Evolutionary conservation across 352 stramenopile species (phyloP).

Genomic region (Globisporangium rhizosaccharum): DNA sequence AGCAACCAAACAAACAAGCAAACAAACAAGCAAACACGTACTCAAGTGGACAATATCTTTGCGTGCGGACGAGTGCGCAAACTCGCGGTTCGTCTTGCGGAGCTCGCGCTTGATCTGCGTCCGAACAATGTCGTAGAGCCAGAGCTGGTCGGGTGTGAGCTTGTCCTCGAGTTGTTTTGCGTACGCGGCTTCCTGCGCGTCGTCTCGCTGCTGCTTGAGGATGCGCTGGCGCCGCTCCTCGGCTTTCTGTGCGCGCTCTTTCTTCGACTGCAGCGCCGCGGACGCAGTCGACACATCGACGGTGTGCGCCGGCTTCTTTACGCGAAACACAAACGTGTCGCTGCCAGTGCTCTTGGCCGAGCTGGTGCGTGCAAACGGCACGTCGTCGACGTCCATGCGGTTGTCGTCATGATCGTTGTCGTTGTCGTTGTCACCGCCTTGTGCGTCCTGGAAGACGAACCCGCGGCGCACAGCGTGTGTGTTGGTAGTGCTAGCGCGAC

Average conservation of each 20-base stretch:
- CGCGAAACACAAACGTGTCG: slow-evolving; percentile 54
- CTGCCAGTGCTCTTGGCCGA: slow-evolving; percentile 14
- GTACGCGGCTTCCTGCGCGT: slow-evolving; percentile 19
- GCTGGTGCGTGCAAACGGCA: slow-evolving; percentile 1
- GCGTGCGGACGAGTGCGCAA: slow-evolving; percentile 45
- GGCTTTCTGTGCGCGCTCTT: slow-evolving; percentile 38
- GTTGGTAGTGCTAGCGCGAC: slow-evolving; percentile 15
- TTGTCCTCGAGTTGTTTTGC: slow-evolving; percentile 12
- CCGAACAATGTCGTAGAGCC: slow-evolving; percentile 55
- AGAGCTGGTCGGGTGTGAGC: slow-evolving; percentile 46
- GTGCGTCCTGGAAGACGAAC: slow-evolving; percentile 42
- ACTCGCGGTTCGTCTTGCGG: slow-evolving; percentile 63
- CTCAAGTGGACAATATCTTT: slow-evolving; percentile 65
- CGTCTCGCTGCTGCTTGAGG: slow-evolving; percentile 21
- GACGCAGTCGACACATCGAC: slow-evolving; percentile 42
- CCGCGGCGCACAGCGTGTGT: slow-evolving; percentile 25
- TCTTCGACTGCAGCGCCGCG: slow-evolving; percentile 35
- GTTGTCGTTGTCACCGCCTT: slow-evolving; percentile 13
- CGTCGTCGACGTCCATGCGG: slow-evolving; percentile 12
- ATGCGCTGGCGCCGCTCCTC: slow-evolving; percentile 39
- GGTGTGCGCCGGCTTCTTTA: slow-evolving; percentile 20
- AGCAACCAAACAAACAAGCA: background rate
- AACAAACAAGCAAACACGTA: slow-evolving; percentile 13
- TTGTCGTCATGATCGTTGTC: slow-evolving; percentile 6
- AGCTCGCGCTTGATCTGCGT: slow-evolving; percentile 56